Conservation (phyloP, 129 eudicot genomes). For the Artemisia argyi region DNA sequence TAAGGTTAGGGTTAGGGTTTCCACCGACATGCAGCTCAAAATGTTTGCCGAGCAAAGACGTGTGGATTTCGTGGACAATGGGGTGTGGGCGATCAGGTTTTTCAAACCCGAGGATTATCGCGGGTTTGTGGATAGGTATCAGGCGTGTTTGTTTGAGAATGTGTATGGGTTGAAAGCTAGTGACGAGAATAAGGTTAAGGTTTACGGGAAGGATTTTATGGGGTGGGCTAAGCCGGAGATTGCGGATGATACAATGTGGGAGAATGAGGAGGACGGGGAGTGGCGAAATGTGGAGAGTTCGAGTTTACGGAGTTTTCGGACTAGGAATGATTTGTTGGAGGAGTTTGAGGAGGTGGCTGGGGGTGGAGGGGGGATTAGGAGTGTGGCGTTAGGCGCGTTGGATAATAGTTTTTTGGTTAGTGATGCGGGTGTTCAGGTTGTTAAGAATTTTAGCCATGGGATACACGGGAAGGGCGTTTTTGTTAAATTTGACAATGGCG, state of each 20-base stretch:
- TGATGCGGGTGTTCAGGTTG: conserved; percentile 89
- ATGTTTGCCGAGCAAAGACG: conserved; percentile 87
- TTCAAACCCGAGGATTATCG: conserved; percentile 60
- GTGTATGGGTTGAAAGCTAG: conserved; percentile 69
- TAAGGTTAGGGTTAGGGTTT: conserved; percentile 71
- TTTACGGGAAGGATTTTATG: conserved; percentile 84
- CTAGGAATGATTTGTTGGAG: conserved; percentile 63
- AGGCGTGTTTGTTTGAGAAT: conserved; percentile 89
- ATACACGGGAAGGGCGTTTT: conserved; percentile 94
- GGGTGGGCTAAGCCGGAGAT: conserved; percentile 85
- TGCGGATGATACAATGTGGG: conserved; percentile 92
- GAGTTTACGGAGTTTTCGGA: conserved; percentile 8
- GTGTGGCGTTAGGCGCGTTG: conserved; percentile 87
- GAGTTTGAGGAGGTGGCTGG: conserved; percentile 84
- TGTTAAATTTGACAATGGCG: conserved; percentile 71
- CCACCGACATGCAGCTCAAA: conserved; percentile 85
- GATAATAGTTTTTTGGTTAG: conserved; percentile 90
- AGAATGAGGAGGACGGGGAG: conserved; percentile 63
- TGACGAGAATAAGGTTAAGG: conserved; percentile 79
- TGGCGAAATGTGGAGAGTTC: conserved; percentile 44
- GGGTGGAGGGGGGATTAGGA: conserved; percentile 73
- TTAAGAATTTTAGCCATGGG: conserved; percentile 93
- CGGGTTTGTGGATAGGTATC: conserved; percentile 58
- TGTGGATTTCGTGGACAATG: conserved; percentile 75
- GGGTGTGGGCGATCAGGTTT: conserved; percentile 92